Evolutionary conservation across 2,329 filamentous ascomycete species (phyloP), one percentile per base, ranked within the genome.

Genomic region (Fusarium metavorans): DNA sequence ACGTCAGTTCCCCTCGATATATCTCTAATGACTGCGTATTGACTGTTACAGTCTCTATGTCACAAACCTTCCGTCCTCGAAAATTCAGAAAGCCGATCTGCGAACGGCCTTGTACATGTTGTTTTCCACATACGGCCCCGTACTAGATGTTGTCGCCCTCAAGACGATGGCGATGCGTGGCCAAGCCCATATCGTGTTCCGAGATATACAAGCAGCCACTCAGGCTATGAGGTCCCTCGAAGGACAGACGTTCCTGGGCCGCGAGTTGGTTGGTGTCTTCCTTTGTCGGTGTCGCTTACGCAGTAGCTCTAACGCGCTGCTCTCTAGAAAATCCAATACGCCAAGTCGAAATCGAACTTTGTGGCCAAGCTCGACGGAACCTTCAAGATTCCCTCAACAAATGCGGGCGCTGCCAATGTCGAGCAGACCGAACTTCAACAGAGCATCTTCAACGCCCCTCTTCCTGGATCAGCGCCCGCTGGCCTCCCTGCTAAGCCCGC

Each of bases 101-200:
- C 92, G 95, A 79, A 93, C 94, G 54, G 93, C 93, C 6, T 89
- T 99, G 34, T 99, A 99, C 85, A 94, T 95, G 83, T 89, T 98
- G 14, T 98, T 98, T 83, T 95, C 95, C 13, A 97, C 95, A 16
- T 97, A 98, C 81, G 97, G 97, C 45, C 92, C 95, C 1, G 93
- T 99, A 18, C 90, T 99, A 68, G 97, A 99, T 81, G 91, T 99
- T 23, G 93, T 98, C 58, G 94, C 94, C 34, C 87, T 98, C 77
- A 97, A 95, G 85, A 97, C 94, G 1, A 88, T 88, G 82, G 95
- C 95, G 85, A 98, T 98, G 95, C 93, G 97, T 59, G 97, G 97
- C 4, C 97, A 99, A 84, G 97, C 97, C 71, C 97, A 98, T 80
- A 87, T 99, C 70, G 93, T 97, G 16, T 98, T 95, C 82, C 91